Conservation (phyloP, 129 eudicot genomes). For the Flaveria brownii region DNA sequence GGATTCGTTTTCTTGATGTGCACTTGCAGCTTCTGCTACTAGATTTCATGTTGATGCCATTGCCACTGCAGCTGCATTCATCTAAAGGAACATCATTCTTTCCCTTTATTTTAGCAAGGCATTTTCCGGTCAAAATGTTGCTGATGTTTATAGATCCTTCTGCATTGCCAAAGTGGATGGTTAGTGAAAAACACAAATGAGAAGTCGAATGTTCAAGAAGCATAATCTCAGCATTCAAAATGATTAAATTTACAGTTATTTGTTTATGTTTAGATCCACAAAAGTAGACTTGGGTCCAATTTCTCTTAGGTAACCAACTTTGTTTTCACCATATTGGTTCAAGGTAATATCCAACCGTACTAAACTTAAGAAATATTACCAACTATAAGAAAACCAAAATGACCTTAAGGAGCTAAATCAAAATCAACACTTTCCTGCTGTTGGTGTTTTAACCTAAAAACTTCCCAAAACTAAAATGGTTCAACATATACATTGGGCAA, state of each 20-base stretch:
- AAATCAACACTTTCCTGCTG: no score
- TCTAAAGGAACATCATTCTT: slow-evolving; percentile 45
- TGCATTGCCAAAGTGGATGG: slow-evolving; percentile 33
- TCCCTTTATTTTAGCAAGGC: slow-evolving; percentile 81
- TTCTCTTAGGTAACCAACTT: no score
- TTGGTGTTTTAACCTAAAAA: neutral
- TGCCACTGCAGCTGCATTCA: slow-evolving; percentile 52
- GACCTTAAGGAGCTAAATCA: neutral
- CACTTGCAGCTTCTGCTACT: slow-evolving; percentile 46
- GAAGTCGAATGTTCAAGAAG: no score
- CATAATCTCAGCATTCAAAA: no score
- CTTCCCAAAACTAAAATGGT: neutral
- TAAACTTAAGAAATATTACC: neutral
- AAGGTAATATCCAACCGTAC: no score
- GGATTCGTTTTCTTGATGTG: slow-evolving; percentile 49
- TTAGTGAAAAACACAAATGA: neutral
- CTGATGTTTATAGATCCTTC: slow-evolving; percentile 92
- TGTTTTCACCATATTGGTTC: no score
- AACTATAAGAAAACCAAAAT: no score
- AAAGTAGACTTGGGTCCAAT: no score
- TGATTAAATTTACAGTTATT: no score
- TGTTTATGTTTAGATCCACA: no score
- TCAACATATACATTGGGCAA: neutral
- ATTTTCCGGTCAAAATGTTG: slow-evolving; percentile 88
- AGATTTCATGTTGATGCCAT: slow-evolving; percentile 21